Conservation (phyloP, 371 early-diverging fungal genomes). For the Mucor lusitanicus region DNA sequence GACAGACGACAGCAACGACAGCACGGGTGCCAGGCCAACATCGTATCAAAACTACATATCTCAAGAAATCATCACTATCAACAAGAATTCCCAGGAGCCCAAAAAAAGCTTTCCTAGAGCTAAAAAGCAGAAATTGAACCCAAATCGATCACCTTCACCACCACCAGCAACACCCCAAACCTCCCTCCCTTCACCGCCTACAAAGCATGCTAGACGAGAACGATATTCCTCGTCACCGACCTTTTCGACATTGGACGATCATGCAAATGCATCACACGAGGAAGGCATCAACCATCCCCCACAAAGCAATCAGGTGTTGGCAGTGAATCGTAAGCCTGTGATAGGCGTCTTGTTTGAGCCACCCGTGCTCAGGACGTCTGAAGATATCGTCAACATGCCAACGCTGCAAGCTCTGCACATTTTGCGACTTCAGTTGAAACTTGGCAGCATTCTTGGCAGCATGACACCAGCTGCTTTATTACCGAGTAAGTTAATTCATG, state of each 20-base stretch:
- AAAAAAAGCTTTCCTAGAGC: conserved; percentile 10
- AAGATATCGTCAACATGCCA: conserved; percentile 38
- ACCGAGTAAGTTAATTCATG: conserved; percentile 36
- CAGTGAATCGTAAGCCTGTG: conserved; percentile 21
- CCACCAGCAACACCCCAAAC: background rate
- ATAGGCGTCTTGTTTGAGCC: conserved; percentile 24
- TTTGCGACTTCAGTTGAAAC: conserved; percentile 38
- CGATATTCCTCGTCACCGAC: background rate
- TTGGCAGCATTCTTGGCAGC: conserved; percentile 31
- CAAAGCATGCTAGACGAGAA: background rate
- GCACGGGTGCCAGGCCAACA: background rate
- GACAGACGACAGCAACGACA: background rate
- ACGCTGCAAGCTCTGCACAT: conserved; percentile 45
- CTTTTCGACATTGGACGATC: background rate
- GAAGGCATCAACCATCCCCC: background rate
- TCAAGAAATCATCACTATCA: conserved; percentile 4
- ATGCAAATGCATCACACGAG: background rate
- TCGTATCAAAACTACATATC: conserved; percentile 1
- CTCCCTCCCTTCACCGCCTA: background rate
- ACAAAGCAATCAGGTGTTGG: conserved; percentile 4
- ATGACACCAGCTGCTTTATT: conserved; percentile 13
- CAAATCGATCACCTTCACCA: background rate
- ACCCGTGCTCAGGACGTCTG: conserved; percentile 30
- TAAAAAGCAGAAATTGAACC: background rate
- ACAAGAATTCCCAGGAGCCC: conserved; percentile 16